Conservation (phyloP, 2,329 filamentous ascomycete genomes). For the Drechslerella stenobrocha region DNA sequence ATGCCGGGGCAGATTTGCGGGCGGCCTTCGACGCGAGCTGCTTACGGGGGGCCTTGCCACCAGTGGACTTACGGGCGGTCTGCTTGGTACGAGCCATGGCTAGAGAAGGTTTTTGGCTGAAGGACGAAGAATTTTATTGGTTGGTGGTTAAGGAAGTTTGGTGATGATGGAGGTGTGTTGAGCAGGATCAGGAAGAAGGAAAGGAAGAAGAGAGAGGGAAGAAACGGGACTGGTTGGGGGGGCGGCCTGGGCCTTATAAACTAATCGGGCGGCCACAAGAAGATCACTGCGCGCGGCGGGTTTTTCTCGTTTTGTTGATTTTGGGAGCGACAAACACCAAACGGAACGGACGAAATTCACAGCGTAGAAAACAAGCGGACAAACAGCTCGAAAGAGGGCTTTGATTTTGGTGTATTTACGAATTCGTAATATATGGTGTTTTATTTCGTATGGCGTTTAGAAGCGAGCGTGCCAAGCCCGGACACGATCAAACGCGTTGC, state of each 20-base stretch:
- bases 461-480: neutral
- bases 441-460: no score
- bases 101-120: constrained; percentile 17
- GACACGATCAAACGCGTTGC: neutral
- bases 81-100: constrained; percentile 57
- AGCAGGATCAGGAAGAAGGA: constrained; percentile 20
- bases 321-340: constrained; percentile 30
- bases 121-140: constrained; percentile 49
- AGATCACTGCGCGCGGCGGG: constrained; percentile 25
- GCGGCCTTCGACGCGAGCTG: constrained; percentile 99
- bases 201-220: constrained; percentile 1
- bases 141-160: constrained; percentile 51
- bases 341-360: constrained; percentile 9
- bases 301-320: constrained; percentile 8
- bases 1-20: constrained; percentile 96
- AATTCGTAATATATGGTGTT: no score
- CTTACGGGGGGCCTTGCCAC: constrained; percentile 83
- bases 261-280: constrained; percentile 26
- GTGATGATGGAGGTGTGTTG: constrained; percentile 52
- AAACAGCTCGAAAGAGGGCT: constrained; percentile 39
- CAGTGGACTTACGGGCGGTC: constrained; percentile 72
- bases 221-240: constrained; percentile 52
- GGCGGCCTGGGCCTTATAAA: constrained; percentile 53
- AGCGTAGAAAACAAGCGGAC: constrained; percentile 17
- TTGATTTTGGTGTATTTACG: neutral